A percentile compares a stretch with the other conserved stretches of the same genome.
Conservation (phyloP, 306 rosid species). For the Canavalia ensiformis region DNA sequence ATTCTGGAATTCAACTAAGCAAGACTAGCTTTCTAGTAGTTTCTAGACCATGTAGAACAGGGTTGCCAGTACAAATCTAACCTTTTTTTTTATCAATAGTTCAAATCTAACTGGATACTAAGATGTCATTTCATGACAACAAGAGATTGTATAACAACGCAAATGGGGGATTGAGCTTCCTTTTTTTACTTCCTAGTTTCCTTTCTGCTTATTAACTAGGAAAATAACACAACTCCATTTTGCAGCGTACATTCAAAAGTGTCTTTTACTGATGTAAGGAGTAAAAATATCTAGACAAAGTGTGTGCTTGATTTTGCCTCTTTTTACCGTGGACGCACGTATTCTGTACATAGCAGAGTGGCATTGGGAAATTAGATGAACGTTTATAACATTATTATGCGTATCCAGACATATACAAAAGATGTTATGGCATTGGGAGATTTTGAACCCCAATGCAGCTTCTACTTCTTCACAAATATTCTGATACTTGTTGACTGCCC, state of each 20-base stretch:
- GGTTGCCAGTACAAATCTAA: conserved; percentile 18
- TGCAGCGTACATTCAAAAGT: not conserved
- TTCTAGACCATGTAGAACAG: conserved; percentile 4
- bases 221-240: conserved; percentile 5
- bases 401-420: too few relatives aligned
- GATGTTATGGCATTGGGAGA: too few relatives aligned
- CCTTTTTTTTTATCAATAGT: not conserved
- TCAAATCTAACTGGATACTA: conserved; percentile 17
- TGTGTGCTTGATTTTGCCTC: too few relatives aligned
- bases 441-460: not conserved
- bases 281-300: not conserved
- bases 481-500: too few relatives aligned
- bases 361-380: too few relatives aligned
- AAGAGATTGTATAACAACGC: not conserved
- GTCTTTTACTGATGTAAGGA: conserved; percentile 19
- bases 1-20: not conserved
- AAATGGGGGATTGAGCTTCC: not conserved
- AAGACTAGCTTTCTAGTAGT: not conserved
- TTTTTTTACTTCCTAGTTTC: not conserved
- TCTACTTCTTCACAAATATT: not conserved
- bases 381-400: too few relatives aligned
- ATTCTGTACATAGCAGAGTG: too few relatives aligned
- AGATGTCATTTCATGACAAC: not conserved
- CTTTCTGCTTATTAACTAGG: not conserved
- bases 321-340: too few relatives aligned